Percentiles rank a stretch among this genome's conserved stretches.
These are phyloP conservation scores for Trichodelitschia bisporula DNA, from an alignment of 495 filamentous ascomycete genomes.

Conservation along the genomic window DNA sequence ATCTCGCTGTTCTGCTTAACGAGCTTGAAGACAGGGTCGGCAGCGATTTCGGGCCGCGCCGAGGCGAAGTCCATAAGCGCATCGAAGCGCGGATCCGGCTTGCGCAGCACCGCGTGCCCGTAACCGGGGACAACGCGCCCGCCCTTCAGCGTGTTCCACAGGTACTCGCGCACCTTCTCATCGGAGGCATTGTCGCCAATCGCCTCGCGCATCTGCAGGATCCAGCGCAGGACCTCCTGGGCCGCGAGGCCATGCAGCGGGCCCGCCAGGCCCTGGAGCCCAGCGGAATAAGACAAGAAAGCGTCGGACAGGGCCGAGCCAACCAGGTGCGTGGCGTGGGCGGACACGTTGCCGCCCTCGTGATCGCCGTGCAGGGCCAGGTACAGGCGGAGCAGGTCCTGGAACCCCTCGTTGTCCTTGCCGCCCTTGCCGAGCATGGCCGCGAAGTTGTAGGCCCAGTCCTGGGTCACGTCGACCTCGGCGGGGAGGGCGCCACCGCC, in stretches of 20 bases:
- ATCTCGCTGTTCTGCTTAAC: constrained; percentile 66
- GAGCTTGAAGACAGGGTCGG: constrained; percentile 76
- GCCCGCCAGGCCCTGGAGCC: constrained; percentile 82
- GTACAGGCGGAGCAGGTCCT: constrained; percentile 80
- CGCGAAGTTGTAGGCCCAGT: constrained; percentile 97
- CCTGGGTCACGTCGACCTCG: constrained; percentile 56
- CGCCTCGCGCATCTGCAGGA: constrained; percentile 73
- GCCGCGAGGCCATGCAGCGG: constrained; percentile 89
- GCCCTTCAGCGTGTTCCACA: constrained; percentile 80
- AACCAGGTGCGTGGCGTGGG: constrained; percentile 90
- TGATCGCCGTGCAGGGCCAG: constrained; percentile 94
- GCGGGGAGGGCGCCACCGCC: constrained; percentile 54
- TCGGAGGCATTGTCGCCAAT: constrained; percentile 62
- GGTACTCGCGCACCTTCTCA: constrained; percentile 56
- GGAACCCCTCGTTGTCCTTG: constrained; percentile 70
- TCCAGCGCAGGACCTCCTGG: constrained; percentile 92
- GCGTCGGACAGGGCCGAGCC: constrained; percentile 89
- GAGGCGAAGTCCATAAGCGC: constrained; percentile 90
- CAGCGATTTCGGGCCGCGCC: constrained; percentile 56
- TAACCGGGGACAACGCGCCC: constrained; percentile 92
- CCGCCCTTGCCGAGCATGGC: constrained; percentile 86
- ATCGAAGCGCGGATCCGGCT: constrained; percentile 88
- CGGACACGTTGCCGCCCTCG: constrained; percentile 93
- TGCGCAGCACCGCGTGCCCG: constrained; percentile 93
- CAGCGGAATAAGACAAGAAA: constrained; percentile 87